Percentiles rank a stretch among this genome's conserved stretches.
Evolutionary conservation across 176 grass and related monocot genomes (phyloP).

Genomic region (Zizania latifolia): DNA sequence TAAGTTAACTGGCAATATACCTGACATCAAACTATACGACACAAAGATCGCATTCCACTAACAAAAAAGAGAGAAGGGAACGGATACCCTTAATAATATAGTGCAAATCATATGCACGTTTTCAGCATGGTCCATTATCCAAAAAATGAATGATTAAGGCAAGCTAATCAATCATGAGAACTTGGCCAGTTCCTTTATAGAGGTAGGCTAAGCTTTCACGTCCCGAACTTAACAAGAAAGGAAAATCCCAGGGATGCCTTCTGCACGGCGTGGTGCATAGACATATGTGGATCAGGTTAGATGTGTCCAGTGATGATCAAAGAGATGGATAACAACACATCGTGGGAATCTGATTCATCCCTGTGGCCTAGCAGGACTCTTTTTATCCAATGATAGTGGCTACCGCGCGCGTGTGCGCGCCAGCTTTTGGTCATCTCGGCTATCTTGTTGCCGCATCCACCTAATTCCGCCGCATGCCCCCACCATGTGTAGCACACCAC

Average conservation of each 20-base stretch:
- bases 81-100: not conserved
- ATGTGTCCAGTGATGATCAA: conserved; percentile 22
- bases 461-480: conserved; percentile 45
- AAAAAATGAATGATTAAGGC: not conserved
- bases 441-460: conserved; percentile 74
- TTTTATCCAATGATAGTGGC: conserved; percentile 64
- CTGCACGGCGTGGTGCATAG: not conserved
- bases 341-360: conserved; percentile 53
- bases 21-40: not conserved
- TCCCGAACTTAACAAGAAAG: not conserved
- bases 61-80: not conserved
- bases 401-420: conserved; percentile 18
- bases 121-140: not conserved
- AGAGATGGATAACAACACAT: conserved; percentile 39
- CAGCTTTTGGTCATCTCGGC: conserved; percentile 44
- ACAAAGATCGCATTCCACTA: not conserved
- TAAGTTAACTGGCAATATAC: not conserved
- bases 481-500: conserved; percentile 41
- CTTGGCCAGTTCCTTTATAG: not conserved
- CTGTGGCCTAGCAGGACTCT: conserved; percentile 26
- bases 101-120: not conserved
- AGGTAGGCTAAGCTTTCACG: not conserved
- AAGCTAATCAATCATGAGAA: not conserved
- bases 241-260: not conserved
- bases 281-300: conserved; percentile 27